Conservation (phyloP, 768 basidiomycete species). For the Leccinum rimulosum region DNA sequence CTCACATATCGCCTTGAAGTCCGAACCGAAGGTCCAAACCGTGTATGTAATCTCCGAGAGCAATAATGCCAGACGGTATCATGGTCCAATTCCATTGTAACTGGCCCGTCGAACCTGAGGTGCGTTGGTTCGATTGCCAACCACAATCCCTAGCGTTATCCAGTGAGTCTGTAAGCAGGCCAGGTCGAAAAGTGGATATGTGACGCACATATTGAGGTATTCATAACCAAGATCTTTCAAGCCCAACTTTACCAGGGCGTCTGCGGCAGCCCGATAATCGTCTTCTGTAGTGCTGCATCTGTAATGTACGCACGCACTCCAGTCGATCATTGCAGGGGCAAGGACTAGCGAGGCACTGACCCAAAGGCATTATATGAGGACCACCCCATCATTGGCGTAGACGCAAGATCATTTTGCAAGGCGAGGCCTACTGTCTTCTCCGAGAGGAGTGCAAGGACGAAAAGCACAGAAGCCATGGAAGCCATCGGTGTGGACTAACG, state of each 20-base stretch:
- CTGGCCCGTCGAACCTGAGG: background rate
- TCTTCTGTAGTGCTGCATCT: slow-evolving; percentile 9
- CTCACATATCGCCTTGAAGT: slow-evolving; percentile 12
- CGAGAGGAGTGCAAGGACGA: background rate
- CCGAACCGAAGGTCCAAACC: slow-evolving; percentile 8
- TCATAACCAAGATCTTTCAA: slow-evolving; percentile 6
- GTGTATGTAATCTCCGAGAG: slow-evolving; percentile 10
- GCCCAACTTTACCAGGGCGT: slow-evolving; percentile 1
- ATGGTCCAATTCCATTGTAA: slow-evolving; percentile 8
- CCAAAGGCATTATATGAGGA: slow-evolving; percentile 10
- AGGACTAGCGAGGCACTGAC: background rate
- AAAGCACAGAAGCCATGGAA: background rate
- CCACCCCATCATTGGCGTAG: slow-evolving; percentile 14
- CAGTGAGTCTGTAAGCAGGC: too few species aligned
- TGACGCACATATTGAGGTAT: slow-evolving; percentile 11
- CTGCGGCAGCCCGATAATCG: slow-evolving; percentile 6
- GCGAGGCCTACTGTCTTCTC: background rate
- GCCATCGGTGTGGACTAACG: background rate
- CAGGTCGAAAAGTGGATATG: too few species aligned
- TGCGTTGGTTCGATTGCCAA: slow-evolving; percentile 8
- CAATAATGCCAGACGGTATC: slow-evolving; percentile 16
- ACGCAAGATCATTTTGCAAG: slow-evolving; percentile 9
- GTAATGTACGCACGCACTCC: background rate
- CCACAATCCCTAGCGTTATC: slow-evolving; percentile 11
- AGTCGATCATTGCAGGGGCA: background rate